Base-by-base conservation (phyloP, 2,329 filamentous ascomycete species). In the Dactylellina cionopaga region DNA sequence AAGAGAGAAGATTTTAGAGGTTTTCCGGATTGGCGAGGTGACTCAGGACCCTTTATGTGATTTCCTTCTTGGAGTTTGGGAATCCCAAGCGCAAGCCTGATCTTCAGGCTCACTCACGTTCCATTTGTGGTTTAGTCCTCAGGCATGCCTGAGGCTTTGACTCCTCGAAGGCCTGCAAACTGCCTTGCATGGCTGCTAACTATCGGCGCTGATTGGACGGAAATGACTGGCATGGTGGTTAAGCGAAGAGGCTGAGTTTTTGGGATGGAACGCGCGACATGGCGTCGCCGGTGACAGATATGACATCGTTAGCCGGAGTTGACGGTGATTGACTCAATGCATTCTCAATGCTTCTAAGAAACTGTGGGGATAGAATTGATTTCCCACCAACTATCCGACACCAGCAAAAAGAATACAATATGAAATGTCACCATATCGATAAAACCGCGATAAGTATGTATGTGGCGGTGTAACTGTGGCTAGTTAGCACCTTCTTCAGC, bases 121-220 rank as follows among this genome's bases (percentile, higher is more conserved):
- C 65, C 43, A 15, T 9, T 56, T 49, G 27, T 17, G 33, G 39
- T 35, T 43, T 47, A 55, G 58, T 44, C 44, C 15, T 63, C 43
- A 47, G 65, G 65, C 58, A 58, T 63, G 56, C 65, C 65, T 70
- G 56, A 71, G 65, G 65, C 66, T 71, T 63, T 64, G 66, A 62
- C 62, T 66, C 62, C 51, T 58, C 15, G 11, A n/a, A n/a, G n/a
- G n/a, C n/a, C n/a, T n/a, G n/a, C n/a, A 29, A 33, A 52, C 25
- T 41, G 62, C 62, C 62, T 66, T 33, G 52, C 51, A 22, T 33
- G 24, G 19, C 31, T 25, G 9, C 27, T 15, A 3, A 19, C 25
- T 49, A 11, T 44, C 9, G 35, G 17, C 11, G 27, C 37, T 58
- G 6, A 64, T 71, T 71, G 47, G 65, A 25, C 31, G 19, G 33